Base-by-base conservation (phyloP, 345 rosid genomes). In the Punica granatum region DNA sequence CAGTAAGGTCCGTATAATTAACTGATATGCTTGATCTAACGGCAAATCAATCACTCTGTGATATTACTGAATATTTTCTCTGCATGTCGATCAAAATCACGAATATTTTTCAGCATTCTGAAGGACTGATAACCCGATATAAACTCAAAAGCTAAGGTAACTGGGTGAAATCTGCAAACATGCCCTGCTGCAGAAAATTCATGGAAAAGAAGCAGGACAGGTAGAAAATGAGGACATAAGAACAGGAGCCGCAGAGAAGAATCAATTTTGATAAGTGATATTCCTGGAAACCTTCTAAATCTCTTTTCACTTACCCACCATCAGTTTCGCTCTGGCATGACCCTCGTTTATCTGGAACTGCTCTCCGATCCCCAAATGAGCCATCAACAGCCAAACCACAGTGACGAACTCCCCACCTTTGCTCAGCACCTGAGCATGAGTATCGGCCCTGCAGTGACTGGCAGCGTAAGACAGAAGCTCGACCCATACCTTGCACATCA, bases 331-430 rank as follows among this genome's bases (percentile, higher is more conserved):
- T 74, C 86, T 75, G 15, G 79, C 85, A 68, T 82, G 82, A 42
- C 83, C 83, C 63, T 79, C 82, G 2, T 86, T 83, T 48, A 78
- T 81, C 49, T 86, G 88, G 81, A 81, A 84, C 61, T 84, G 85
- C 30, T 78, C 75, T 34, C 82, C 82, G 1, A 88, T 33, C n/a
- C 94, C 89, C 21, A 90, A 77, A 73, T 90, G 94, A 60, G 88
- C 87, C 90, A 88, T 90, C 74, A 88, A 67, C 34, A 90, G 62
- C 92, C 96, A 85, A 60, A 89, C 83, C 53, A 80, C 77, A 35
- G 84, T 78, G n/a, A 91, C 48, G 1, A 88, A 77, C 83, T 85
- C 87, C 8, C 86, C 96, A 0, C 97, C 96, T 78, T 77, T 80
- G 36, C 88, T 79, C 1, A 88, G 68, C 28, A 82, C 81, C 36